Conservation (phyloP, 441 rosid species). For the Manihot esculenta region DNA sequence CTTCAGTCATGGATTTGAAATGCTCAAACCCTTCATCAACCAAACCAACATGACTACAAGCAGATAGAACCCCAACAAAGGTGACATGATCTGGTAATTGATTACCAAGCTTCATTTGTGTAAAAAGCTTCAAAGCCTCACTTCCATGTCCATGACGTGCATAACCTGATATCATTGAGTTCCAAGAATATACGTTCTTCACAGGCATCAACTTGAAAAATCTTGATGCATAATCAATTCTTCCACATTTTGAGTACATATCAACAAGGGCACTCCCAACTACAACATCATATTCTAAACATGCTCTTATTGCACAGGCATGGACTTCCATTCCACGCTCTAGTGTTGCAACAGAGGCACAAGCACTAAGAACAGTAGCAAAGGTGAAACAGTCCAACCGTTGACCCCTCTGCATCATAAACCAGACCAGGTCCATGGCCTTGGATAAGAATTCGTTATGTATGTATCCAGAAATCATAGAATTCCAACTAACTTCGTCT, state of each 20-base stretch:
- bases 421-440: conserved; percentile 81
- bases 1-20: conserved; percentile 64
- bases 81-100: conserved; percentile 78
- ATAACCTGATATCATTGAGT: conserved; percentile 83
- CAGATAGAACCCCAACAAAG: conserved; percentile 81
- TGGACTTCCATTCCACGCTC: conserved; percentile 95
- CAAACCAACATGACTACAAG: conserved; percentile 86
- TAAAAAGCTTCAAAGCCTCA: conserved; percentile 64
- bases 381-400: conserved; percentile 70
- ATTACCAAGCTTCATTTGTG: conserved; percentile 57
- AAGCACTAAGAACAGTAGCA: conserved; percentile 93
- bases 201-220: conserved; percentile 63
- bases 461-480: conserved; percentile 86
- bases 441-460: conserved; percentile 65
- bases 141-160: conserved; percentile 82
- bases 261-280: conserved; percentile 90
- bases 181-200: conserved; percentile 88
- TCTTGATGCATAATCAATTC: conserved; percentile 78
- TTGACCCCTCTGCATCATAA: conserved; percentile 70
- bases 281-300: conserved; percentile 77
- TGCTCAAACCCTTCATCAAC: conserved; percentile 72
- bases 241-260: conserved; percentile 93
- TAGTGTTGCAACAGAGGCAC: conserved; percentile 86
- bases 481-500: conserved; percentile 83
- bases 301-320: conserved; percentile 70